These are phyloP conservation scores for Marasmius fiardii DNA, from an alignment of 1,284 basidiomycete genomes.

Conservation along the genomic window DNA sequence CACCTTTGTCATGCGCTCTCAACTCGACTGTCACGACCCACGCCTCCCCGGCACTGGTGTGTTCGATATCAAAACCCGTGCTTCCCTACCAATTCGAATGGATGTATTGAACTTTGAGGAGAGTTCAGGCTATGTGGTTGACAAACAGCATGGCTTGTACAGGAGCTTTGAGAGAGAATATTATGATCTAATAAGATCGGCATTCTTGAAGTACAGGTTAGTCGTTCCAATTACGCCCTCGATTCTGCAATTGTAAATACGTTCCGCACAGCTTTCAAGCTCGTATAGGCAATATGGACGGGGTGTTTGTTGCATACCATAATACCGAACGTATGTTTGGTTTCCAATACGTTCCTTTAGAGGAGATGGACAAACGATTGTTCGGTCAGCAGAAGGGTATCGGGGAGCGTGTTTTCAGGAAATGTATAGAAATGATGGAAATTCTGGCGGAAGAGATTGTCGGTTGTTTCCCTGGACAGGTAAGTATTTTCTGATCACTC, in stretches of 20 bases:
- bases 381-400: constrained; percentile 58
- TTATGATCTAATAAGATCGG: constrained; percentile 90
- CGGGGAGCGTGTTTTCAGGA: constrained; percentile 77
- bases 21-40: constrained; percentile 85
- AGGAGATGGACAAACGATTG: constrained; percentile 84
- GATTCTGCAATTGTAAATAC: not conserved
- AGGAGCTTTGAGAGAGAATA: constrained; percentile 89
- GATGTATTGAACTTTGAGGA: constrained; percentile 87
- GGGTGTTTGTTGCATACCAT: constrained; percentile 93
- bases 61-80: constrained; percentile 96
- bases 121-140: constrained; percentile 77
- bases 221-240: constrained; percentile 12
- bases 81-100: constrained; percentile 80
- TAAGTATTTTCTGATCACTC: constrained; percentile 25
- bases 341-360: constrained; percentile 89
- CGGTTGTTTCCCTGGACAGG: constrained; percentile 64
- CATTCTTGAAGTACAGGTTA: constrained; percentile 92
- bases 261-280: constrained; percentile 74
- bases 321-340: constrained; percentile 89
- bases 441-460: constrained; percentile 60
- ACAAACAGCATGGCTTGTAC: constrained; percentile 52
- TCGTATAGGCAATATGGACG: constrained; percentile 97
- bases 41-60: constrained; percentile 87
- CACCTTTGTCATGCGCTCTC: constrained; percentile 89
- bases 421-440: constrained; percentile 77